Evolutionary conservation across 2,329 filamentous ascomycete species (phyloP).

Genomic region (Immersiporthe knoxdaviesiana): DNA sequence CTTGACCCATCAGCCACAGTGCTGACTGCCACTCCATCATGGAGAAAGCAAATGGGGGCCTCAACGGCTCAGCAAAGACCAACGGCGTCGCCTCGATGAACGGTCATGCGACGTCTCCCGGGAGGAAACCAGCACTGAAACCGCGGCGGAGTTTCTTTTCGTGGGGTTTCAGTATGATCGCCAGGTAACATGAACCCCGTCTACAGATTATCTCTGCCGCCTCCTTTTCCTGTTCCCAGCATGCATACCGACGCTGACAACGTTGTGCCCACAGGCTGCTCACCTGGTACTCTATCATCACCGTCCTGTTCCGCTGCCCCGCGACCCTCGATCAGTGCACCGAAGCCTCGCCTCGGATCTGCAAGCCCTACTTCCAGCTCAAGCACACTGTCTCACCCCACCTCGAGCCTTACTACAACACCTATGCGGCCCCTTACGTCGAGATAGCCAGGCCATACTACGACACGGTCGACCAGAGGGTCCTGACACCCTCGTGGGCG

Average conservation of each 20-base stretch:
- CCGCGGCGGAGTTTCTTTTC: conserved; percentile 39
- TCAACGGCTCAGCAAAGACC: conserved; percentile 36
- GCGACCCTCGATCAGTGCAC: conserved; percentile 67
- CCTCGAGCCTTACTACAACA: conserved; percentile 81
- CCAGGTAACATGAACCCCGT: conserved; percentile 51
- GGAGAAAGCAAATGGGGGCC: conserved; percentile 47
- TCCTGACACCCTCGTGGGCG: conserved; percentile 70
- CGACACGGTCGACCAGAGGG: conserved; percentile 58
- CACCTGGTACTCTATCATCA: conserved; percentile 86
- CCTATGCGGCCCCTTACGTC: conserved; percentile 83
- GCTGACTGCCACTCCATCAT: conserved; percentile 36
- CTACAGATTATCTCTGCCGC: neutral
- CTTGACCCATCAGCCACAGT: conserved; percentile 20
- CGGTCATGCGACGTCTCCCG: conserved; percentile 41
- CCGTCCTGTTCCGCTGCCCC: conserved; percentile 82
- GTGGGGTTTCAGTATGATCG: conserved; percentile 52
- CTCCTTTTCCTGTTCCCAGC: neutral
- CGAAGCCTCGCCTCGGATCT: conserved; percentile 74
- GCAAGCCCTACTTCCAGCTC: conserved; percentile 78
- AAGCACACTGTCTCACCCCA: conserved; percentile 70
- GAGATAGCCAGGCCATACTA: conserved; percentile 78
- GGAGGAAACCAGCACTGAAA: conserved; percentile 36
- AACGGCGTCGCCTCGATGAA: conserved; percentile 41
- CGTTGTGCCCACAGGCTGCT: conserved; percentile 58
- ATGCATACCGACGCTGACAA: conserved; percentile 1